Base-by-base conservation (phyloP, 2,329 filamentous ascomycete species). In the Cladophialophora immunda region DNA sequence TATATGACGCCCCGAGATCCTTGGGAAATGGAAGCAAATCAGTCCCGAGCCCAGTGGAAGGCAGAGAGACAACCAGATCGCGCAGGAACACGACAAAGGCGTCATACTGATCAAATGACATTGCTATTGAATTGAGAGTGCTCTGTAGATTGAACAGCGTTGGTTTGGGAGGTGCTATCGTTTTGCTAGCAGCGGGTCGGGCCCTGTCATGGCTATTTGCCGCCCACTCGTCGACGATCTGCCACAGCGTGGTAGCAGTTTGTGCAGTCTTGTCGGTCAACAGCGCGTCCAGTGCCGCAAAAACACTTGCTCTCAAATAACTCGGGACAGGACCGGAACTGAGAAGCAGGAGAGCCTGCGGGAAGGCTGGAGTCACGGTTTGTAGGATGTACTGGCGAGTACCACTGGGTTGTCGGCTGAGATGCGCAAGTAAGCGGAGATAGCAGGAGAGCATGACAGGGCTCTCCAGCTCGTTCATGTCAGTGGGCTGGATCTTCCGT, bases 381-480 rank as follows among this genome's bases (percentile, higher is more conserved):
- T 88, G 85, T 25, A 96, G 81, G 66, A 98, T 84, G 83, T 90
- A 97, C 36, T 86, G 81, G 58, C 94, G 87, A 1, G 93, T 91
- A 22, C 84, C 82, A 66, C 86, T 83, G 74, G 92, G 97, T 75
- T 94, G 89, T 25, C 86, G 84, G 68, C 90, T 90, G 9, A 99
- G 83, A 77, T 96, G 93, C 3, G 92, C 88, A 73, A 97, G 91
- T 4, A 99, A 85, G 32, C 94, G 89, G 60, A 99, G 84, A 76
- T 98, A 98, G 73, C 93, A 94, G 76, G 97, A 93, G 30, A 99
- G 84, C 92, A 99, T 97, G 80, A 97, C 92, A n/a, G 91, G 90
- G 47, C 92, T 96, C 78, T 99, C 96, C 3, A 93, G 92, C 76
- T 97, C 94, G 30, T 97, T 93, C 67, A 92, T 89, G 67, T 90